phyloP scores from a whole-genome alignment of 2,329 filamentous ascomycete species.

The Allantophomopsis cytisporea region DNA sequence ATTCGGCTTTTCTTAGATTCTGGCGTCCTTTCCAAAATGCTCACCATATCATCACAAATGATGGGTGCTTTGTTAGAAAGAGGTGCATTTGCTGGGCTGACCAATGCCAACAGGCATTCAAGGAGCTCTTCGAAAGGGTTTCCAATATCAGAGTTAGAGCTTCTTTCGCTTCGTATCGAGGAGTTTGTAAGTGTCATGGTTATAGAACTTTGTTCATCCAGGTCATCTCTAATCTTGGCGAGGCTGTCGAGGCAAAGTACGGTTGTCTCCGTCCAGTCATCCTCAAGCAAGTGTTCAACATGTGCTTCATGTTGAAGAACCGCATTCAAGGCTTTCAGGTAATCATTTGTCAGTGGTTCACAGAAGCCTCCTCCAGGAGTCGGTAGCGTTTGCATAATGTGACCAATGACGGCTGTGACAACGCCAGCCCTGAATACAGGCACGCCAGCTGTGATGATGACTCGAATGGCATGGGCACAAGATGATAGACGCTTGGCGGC shows the following conservation, averaged over 20 bases:
- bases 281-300: conserved; percentile 60
- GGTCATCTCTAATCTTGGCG: no score
- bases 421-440: conserved; percentile 62
- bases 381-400: conserved; percentile 65
- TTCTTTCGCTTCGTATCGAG: no score
- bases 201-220: no score
- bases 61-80: conserved; percentile 36
- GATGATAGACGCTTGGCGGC: conserved; percentile 45
- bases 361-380: conserved; percentile 48
- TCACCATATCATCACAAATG: no score
- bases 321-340: conserved; percentile 60
- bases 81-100: conserved; percentile 54
- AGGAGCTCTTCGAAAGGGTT: conserved; percentile 40
- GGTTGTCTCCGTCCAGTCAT: conserved; percentile 21
- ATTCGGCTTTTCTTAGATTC: no score
- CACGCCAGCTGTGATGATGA: conserved; percentile 56
- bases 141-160: conserved; percentile 9
- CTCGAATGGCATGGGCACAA: conserved; percentile 58
- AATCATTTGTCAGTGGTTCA: conserved; percentile 59
- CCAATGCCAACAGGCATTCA: conserved; percentile 50
- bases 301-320: conserved; percentile 64
- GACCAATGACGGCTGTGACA: conserved; percentile 63
- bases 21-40: no score
- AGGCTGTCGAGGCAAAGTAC: conserved; percentile 39
- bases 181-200: no score